These are phyloP conservation scores for Aspergillus campestris DNA, from an alignment of 495 filamentous ascomycete genomes.

Conservation along the genomic window DNA sequence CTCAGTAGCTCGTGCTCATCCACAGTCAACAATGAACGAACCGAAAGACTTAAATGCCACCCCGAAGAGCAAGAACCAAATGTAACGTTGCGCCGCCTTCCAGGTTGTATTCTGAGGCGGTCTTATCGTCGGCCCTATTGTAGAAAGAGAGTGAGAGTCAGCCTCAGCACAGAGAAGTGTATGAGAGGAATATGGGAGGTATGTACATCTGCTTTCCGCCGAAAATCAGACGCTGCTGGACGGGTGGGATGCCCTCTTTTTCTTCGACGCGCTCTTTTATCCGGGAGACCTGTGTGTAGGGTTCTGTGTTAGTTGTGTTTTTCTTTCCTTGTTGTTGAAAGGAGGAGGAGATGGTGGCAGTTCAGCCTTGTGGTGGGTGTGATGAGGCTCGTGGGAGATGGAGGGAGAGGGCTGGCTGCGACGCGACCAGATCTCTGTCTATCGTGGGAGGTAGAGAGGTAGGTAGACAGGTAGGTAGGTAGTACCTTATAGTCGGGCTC, in stretches of 20 bases:
- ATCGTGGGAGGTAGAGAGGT: not conserved
- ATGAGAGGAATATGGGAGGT: no score
- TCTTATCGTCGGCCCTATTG: constrained; percentile 82
- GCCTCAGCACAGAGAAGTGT: no score
- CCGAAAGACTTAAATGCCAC: constrained; percentile 41
- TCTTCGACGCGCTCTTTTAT: constrained; percentile 99
- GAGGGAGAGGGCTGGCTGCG: no score
- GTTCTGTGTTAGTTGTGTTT: no score
- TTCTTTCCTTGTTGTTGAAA: not conserved
- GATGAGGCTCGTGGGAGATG: no score
- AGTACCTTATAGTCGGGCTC: constrained; percentile 83
- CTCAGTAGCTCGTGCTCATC: not conserved
- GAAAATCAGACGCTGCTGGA: constrained; percentile 92
- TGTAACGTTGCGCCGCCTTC: constrained; percentile 92
- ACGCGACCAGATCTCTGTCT: no score
- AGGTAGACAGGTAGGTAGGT: constrained; percentile 1
- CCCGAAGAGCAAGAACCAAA: constrained; percentile 86
- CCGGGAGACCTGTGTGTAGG: constrained; percentile 57
- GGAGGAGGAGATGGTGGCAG: not conserved
- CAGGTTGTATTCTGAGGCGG: constrained; percentile 74
- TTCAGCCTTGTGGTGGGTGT: not conserved
- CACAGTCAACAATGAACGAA: not conserved
- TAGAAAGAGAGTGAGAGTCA: constrained; percentile 2
- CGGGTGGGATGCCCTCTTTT: constrained; percentile 96
- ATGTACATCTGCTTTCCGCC: constrained; percentile 95